phyloP scores from a whole-genome alignment of 148 eudicot species.

The Nepenthes mirabilis region DNA sequence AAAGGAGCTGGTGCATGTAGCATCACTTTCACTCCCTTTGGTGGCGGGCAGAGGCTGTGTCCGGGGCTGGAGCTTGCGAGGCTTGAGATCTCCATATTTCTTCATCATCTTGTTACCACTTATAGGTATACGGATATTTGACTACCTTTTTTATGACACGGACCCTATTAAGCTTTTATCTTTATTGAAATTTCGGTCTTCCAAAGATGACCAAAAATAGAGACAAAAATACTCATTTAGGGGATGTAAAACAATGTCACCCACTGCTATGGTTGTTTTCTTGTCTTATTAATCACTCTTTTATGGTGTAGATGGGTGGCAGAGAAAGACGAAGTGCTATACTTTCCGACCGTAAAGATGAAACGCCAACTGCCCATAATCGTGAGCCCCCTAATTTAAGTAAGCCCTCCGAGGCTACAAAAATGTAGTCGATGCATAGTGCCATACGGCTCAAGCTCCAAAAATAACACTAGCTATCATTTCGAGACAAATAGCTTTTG shows the following conservation, averaged over 20 bases:
- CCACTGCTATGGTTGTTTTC: too few relatives aligned
- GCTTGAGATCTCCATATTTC: slow-evolving; percentile 81
- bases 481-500: too few relatives aligned
- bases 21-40: slow-evolving; percentile 68
- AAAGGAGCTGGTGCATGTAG: slow-evolving; percentile 32
- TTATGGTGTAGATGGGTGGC: slow-evolving; percentile 60
- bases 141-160: not conserved
- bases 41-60: slow-evolving; percentile 92
- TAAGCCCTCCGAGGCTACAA: too few relatives aligned
- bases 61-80: slow-evolving; percentile 82
- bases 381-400: slow-evolving; percentile 16
- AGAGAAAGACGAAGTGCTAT: slow-evolving; percentile 58
- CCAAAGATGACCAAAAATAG: not conserved
- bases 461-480: too few relatives aligned
- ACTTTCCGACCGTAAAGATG: slow-evolving; percentile 89
- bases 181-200: not conserved
- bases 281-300: too few relatives aligned
- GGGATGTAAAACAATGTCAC: not conserved
- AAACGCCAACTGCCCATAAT: slow-evolving; percentile 59
- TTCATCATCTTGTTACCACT: slow-evolving; percentile 79
- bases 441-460: too few relatives aligned
- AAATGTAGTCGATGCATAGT: too few relatives aligned
- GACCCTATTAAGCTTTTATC: not conserved
- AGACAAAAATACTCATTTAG: too few relatives aligned
- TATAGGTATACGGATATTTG: slow-evolving; percentile 28